Evolutionary conservation across 2,329 filamentous ascomycete species (phyloP).

Genomic region (Neospermospora avenae): DNA sequence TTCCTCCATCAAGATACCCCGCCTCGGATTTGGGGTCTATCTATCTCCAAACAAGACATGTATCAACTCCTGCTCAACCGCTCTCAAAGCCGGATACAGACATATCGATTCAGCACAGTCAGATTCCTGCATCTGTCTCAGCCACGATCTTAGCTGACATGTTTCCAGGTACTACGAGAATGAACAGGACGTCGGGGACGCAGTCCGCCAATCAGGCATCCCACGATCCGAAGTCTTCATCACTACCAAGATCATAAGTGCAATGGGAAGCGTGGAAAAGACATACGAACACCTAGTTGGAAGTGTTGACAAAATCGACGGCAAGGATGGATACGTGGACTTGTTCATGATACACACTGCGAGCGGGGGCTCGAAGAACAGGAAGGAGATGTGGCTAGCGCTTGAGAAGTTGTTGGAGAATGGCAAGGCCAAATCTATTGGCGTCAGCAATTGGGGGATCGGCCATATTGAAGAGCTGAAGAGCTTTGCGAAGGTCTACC

Average conservation of each 20-base stretch:
- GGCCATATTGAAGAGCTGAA: conserved; percentile 68
- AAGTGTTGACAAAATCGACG: conserved; percentile 60
- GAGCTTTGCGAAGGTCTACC: conserved; percentile 60
- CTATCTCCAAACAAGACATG: conserved; percentile 53
- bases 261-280: conserved; percentile 50
- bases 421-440: conserved; percentile 62
- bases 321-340: conserved; percentile 62
- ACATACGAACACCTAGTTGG: conserved; percentile 57
- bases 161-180: conserved; percentile 61
- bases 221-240: conserved; percentile 60
- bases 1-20: conserved; percentile 52
- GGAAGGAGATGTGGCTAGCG: conserved; percentile 63
- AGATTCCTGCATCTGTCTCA: neutral
- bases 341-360: conserved; percentile 68
- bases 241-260: conserved; percentile 65
- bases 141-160: neutral
- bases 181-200: conserved; percentile 63
- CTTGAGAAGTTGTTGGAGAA: conserved; percentile 59
- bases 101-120: conserved; percentile 61
- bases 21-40: conserved; percentile 71
- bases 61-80: conserved; percentile 54
- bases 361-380: conserved; percentile 48
- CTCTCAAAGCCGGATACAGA: conserved; percentile 56
- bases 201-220: conserved; percentile 54
- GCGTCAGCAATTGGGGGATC: conserved; percentile 70